Evolutionary conservation across 1,284 basidiomycete genomes (phyloP).

Genomic region (Agroathelia rolfsii): DNA sequence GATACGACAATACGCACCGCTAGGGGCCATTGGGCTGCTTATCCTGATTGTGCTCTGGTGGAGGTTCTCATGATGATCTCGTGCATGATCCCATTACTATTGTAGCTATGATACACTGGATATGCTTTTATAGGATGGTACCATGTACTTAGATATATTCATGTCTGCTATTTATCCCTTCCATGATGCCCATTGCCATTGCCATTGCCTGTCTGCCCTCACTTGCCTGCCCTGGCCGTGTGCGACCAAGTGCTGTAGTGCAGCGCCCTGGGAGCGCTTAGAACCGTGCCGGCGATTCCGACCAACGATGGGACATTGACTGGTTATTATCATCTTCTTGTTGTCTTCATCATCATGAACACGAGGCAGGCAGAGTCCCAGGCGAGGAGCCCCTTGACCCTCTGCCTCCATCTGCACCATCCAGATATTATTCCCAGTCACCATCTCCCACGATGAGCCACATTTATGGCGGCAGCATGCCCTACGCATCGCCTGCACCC

Average conservation of each 20-base stretch:
- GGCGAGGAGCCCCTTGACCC: constrained; percentile 1
- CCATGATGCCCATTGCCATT: too few relatives aligned
- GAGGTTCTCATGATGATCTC: constrained; percentile 66
- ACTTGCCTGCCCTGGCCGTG: too few relatives aligned
- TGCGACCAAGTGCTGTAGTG: too few relatives aligned
- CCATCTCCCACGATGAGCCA: constrained; percentile 9
- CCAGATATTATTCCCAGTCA: too few relatives aligned
- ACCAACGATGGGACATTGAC: too few relatives aligned
- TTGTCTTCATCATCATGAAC: background rate
- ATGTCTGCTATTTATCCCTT: too few relatives aligned
- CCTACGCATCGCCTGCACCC: too few relatives aligned
- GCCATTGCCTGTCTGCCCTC: too few relatives aligned
- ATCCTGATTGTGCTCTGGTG: constrained; percentile 87
- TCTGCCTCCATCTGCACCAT: background rate
- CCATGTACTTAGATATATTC: too few relatives aligned
- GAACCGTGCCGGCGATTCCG: too few relatives aligned
- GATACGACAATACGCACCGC: constrained; percentile 90
- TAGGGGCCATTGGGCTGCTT: constrained; percentile 73
- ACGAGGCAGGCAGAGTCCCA: background rate
- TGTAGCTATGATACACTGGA: constrained; percentile 8
- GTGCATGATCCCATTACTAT: constrained; percentile 1
- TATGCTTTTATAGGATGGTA: constrained; percentile 4
- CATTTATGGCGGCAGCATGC: constrained; percentile 8
- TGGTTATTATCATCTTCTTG: background rate
- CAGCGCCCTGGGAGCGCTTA: too few relatives aligned